Evolutionary conservation across 495 filamentous ascomycete species (phyloP).

Genomic region (Hyaloscypha variabilis): DNA sequence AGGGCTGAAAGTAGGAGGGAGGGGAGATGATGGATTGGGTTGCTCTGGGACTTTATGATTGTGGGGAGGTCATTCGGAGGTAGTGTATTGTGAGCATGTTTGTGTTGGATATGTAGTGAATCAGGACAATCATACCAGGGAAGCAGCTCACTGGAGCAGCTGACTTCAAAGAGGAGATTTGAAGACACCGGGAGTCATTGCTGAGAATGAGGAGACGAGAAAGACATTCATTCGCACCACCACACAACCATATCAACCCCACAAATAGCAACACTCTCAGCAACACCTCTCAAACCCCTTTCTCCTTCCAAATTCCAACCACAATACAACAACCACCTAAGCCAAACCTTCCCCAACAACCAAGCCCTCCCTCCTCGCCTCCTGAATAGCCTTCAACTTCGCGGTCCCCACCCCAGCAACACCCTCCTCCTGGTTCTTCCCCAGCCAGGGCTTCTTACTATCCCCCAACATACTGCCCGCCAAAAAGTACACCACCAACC

Average conservation of each 20-base stretch:
- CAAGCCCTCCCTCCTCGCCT: constrained; percentile 36
- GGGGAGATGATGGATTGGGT: too few species aligned
- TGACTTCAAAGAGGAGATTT: too few species aligned
- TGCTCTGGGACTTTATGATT: too few species aligned
- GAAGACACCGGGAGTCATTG: too few species aligned
- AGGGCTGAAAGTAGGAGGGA: too few species aligned
- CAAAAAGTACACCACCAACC: constrained; percentile 81
- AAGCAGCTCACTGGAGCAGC: too few species aligned
- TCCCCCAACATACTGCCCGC: constrained; percentile 81
- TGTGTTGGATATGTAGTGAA: too few species aligned
- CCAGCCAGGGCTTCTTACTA: constrained; percentile 92
- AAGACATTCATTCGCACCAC: neutral
- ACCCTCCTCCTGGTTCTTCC: constrained; percentile 79
- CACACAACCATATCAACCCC: neutral
- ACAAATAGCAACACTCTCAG: neutral
- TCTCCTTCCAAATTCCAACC: neutral
- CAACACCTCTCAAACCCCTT: neutral
- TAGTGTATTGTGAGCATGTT: too few species aligned
- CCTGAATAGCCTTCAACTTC: constrained; percentile 72
- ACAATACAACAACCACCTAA: neutral
- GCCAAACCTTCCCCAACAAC: constrained; percentile 16
- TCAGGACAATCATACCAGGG: too few species aligned
- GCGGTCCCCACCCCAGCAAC: constrained; percentile 86
- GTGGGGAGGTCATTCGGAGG: too few species aligned
- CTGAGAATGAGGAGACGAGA: neutral